Evolutionary conservation across 768 basidiomycete genomes (phyloP), one percentile per base, ranked within the genome.

Genomic region (Macrolepiota dolichaula): DNA sequence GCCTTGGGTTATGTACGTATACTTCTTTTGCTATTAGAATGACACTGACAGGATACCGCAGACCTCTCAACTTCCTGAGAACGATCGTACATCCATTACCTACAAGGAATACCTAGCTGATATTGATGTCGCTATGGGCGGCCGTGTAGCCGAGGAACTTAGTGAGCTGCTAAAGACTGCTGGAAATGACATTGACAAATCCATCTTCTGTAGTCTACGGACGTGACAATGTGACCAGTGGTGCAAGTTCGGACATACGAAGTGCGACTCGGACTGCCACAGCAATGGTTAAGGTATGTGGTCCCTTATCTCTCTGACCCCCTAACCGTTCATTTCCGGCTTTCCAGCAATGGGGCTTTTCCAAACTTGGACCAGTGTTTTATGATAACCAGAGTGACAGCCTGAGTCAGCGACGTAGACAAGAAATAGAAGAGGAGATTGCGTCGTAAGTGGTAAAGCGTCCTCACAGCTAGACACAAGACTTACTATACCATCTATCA

Each of bases 41-140:
- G 47, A 32, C 55, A 60, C 63, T 64, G 40, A 65, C 32, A 59
- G n/a, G 50, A 53, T 60, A 64, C 63, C 50, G 51, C 67, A 87
- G 91, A 95, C 93, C 17, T 84, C 88, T 47, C 81, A 84, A 69
- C 77, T 95, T 52, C 93, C 94, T 1, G 85, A 91, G 67, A 80
- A 87, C 62, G 93, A 96, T 72, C 82, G 86, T 62, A 80, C 77
- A 62, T 92, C 91, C 29, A 72, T 92, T 32, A 88, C 84, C 40
- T 76, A 81, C 46, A 90, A 84, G 63, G 87, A 96, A 73, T 94
- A 85, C 71, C 78, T 87, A 47, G 91, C 91, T 17, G 77, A 79
- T 64, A 94, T 98, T 66, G 96, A 97, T 72, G 95, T 97, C 24
- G 86, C 85, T 35, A 90, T 98, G 82, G 96, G 95, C 11, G 96